Percentiles rank a stretch among this genome's conserved stretches.
Evolutionary conservation across 1,139 yeast species (phyloP).

Genomic region (Debaryomyces coudertii): DNA sequence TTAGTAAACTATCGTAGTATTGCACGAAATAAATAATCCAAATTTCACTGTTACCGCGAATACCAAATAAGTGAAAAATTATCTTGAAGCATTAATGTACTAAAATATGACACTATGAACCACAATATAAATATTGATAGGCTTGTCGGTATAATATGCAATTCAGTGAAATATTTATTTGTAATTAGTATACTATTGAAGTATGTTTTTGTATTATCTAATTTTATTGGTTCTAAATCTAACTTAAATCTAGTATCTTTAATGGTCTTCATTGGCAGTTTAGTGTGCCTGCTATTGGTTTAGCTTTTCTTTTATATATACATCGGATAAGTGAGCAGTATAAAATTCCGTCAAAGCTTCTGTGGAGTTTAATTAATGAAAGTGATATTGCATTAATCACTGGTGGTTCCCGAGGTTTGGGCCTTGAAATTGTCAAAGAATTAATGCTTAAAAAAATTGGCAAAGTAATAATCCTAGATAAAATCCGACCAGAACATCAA

Average conservation of each 20-base stretch:
- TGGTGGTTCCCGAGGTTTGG: slow-evolving; percentile 70
- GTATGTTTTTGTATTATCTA: background rate
- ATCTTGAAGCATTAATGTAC: background rate
- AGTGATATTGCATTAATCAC: slow-evolving; percentile 55
- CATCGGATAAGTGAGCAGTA: background rate
- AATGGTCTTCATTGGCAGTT: slow-evolving; percentile 3
- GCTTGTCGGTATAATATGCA: background rate
- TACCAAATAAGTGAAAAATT: background rate
- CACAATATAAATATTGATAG: background rate
- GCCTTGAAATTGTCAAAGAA: slow-evolving; percentile 44
- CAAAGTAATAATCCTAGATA: slow-evolving; percentile 52
- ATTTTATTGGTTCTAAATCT: background rate
- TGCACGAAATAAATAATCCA: background rate
- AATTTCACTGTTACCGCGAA: background rate
- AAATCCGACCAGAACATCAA: slow-evolving; percentile 32
- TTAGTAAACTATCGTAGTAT: background rate
- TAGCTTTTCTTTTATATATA: background rate
- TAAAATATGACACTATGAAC: background rate
- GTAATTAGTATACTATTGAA: background rate
- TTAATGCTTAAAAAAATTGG: slow-evolving; percentile 32
- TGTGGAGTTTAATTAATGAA: slow-evolving; percentile 17
- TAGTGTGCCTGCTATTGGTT: background rate
- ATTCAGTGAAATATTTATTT: background rate
- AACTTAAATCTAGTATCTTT: background rate
- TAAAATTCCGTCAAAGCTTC: slow-evolving; percentile 3